A percentile compares a stretch with the other conserved stretches of the same genome.
These are phyloP conservation scores for Lepidium sativum DNA, from an alignment of 345 rosid genomes.

Conservation along the genomic window DNA sequence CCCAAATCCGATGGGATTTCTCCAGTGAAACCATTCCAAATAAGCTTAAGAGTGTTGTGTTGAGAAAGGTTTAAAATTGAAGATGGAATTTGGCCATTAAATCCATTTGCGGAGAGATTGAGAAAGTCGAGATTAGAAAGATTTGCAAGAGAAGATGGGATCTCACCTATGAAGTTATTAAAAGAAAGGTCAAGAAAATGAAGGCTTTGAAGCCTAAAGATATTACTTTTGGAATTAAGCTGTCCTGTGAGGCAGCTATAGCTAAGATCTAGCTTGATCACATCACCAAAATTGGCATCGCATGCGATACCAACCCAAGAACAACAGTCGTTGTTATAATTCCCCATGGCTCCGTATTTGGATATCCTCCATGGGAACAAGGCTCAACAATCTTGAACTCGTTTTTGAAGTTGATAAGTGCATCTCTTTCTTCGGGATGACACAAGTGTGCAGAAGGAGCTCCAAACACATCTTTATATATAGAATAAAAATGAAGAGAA, in stretches of 20 bases:
- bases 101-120: neutral
- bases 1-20: neutral
- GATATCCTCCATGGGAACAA: neutral
- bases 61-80: neutral
- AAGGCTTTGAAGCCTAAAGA: neutral
- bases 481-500: neutral
- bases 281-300: neutral
- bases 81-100: constrained; percentile 4
- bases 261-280: neutral
- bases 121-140: neutral
- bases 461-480: neutral
- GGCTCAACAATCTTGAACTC: neutral
- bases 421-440: neutral
- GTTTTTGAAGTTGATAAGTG: neutral
- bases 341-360: neutral
- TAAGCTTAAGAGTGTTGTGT: neutral
- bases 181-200: constrained; percentile 2
- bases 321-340: neutral
- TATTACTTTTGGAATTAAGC: neutral
- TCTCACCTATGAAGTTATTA: constrained; percentile 10
- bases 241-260: neutral
- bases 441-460: neutral
- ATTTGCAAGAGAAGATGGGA: neutral
- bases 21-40: neutral
- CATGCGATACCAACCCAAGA: neutral